Conservation (phyloP, 108 stramenopile genomes). For the Phaeodactylum tricornutum region DNA sequence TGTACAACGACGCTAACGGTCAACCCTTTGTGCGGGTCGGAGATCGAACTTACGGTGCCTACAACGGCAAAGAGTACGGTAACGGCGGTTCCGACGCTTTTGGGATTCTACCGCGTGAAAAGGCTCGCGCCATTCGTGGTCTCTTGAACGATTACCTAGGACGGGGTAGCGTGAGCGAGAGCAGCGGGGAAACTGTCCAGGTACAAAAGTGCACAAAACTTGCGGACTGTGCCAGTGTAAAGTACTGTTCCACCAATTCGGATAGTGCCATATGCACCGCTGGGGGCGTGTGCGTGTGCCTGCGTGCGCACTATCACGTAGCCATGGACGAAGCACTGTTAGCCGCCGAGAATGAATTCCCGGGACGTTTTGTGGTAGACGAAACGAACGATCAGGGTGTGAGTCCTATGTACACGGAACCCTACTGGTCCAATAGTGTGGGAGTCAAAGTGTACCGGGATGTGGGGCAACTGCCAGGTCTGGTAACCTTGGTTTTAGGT, state of each 20-base stretch:
- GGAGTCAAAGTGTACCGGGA: slow-evolving; percentile 63
- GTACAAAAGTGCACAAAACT: slow-evolving; percentile 28
- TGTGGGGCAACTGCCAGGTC: slow-evolving; percentile 30
- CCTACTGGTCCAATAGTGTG: slow-evolving; percentile 61
- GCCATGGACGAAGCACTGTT: slow-evolving; percentile 67
- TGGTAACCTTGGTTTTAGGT: slow-evolving; percentile 38
- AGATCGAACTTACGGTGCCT: slow-evolving; percentile 53
- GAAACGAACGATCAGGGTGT: slow-evolving; percentile 52
- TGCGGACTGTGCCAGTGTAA: slow-evolving; percentile 48
- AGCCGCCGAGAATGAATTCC: slow-evolving; percentile 39
- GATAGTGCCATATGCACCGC: slow-evolving; percentile 54
- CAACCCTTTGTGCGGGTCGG: slow-evolving; percentile 71
- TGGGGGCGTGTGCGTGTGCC: slow-evolving; percentile 51
- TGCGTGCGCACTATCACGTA: slow-evolving; percentile 60
- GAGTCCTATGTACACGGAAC: slow-evolving; percentile 73
- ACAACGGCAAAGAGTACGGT: slow-evolving; percentile 57
- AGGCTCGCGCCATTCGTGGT: slow-evolving; percentile 55
- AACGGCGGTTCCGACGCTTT: slow-evolving; percentile 41
- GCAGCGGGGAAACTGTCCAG: slow-evolving; percentile 1
- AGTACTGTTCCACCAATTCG: slow-evolving; percentile 38
- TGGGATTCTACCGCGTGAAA: slow-evolving; percentile 43
- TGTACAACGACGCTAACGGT: slow-evolving; percentile 53
- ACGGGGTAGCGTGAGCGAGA: slow-evolving; percentile 30
- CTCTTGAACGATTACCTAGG: slow-evolving; percentile 67
- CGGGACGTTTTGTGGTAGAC: slow-evolving; percentile 48